A percentile compares a stretch with the other conserved stretches of the same genome.
phyloP scores from a whole-genome alignment of 1,284 basidiomycete species.

The Fistulinella staudtii region DNA sequence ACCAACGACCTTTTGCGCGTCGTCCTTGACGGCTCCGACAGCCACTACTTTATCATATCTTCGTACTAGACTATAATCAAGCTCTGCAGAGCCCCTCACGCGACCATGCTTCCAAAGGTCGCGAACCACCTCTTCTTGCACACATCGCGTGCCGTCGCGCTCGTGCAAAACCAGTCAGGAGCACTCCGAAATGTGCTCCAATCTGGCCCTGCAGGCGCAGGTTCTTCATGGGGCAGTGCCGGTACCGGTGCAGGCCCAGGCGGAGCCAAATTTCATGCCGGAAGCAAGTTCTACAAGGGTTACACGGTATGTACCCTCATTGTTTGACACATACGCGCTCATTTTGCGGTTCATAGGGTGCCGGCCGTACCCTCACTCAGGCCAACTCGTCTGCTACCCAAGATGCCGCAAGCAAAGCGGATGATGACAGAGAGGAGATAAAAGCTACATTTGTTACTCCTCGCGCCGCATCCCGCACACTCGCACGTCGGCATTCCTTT shows the following conservation, averaged over 20 bases:
- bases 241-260: conserved; percentile 58
- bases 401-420: conserved; percentile 42
- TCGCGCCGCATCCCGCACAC: conserved; percentile 33
- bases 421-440: conserved; percentile 58
- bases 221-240: conserved; percentile 56
- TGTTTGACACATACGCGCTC: conserved; percentile 1
- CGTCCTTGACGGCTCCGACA: no score
- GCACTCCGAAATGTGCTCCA: conserved; percentile 73
- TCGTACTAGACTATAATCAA: neutral
- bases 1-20: no score
- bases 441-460: conserved; percentile 33
- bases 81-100: neutral
- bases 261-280: conserved; percentile 62
- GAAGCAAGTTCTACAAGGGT: conserved; percentile 62
- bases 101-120: conserved; percentile 73
- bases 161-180: conserved; percentile 63
- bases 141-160: conserved; percentile 68
- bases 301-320: conserved; percentile 42
- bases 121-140: conserved; percentile 70
- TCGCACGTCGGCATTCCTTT: conserved; percentile 57
- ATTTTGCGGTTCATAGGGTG: conserved; percentile 42
- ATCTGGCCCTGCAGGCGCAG: conserved; percentile 40
- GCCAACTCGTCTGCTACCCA: conserved; percentile 55
- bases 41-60: no score
- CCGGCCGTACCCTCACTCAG: conserved; percentile 65